Base-by-base conservation (phyloP, 1,284 basidiomycete species). In the Leccinum solheimii region DNA sequence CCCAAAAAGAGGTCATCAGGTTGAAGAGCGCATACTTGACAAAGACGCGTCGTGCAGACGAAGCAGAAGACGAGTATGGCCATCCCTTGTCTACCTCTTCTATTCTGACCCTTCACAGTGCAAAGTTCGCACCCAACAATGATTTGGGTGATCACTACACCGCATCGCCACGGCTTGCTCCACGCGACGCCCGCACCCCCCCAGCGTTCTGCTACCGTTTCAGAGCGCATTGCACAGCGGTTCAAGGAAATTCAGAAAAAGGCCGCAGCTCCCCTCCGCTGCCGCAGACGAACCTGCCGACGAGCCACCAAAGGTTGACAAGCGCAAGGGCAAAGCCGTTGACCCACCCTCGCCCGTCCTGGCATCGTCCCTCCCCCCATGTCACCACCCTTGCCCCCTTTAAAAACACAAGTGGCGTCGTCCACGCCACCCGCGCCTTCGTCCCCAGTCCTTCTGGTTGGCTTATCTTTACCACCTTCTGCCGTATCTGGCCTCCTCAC, bases 1-100 rank as follows among this genome's bases (percentile, higher is more conserved):
- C 82, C 1, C 81, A 84, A 53, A 77, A 72, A 36, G 90, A 92
- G 61, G 89, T 91, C 16, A 73, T 79, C 38, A 88, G 89, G 74
- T 77, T 94, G 61, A 93, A 91, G 75, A 83, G 88, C 60, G 80
- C 84, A 53, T 95, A 95, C 69, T 73, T 92, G n/a, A 76, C 80
- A 34, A 95, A 94, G 76, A 87, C 84, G 0, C 84, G 91, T 57
- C 82, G 84, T 40, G 93, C 93, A 3, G 94, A 96, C 67, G 94
- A 96, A 72, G 88, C 90, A 30, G 93, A 94, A 71, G 94, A 96
- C 73, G 93, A 95, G 93, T 95, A 76, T 71, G 90, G 79, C 19
- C 40, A 36, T 19, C 51, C 53, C 55, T 61, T 56, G 34, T 56
- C 52, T 60, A 23, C 23, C 57, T 73, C 16, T 16, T 45, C 5